Conservation (phyloP, 2,329 filamentous ascomycete genomes). For the Trichoderma brevicompactum region DNA sequence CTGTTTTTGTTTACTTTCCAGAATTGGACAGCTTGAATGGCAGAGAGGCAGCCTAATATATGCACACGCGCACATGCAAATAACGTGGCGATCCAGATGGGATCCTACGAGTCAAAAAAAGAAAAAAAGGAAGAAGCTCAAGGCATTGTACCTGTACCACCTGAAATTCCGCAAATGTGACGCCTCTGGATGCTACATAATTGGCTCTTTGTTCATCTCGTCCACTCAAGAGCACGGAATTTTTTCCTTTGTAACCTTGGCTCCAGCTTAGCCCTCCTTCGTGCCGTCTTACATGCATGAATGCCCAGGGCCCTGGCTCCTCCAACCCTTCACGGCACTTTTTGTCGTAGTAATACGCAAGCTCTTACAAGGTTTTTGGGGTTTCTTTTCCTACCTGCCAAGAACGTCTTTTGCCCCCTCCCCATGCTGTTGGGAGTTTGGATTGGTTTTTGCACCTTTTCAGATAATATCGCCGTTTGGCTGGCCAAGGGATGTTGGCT, state of each 20-base stretch:
- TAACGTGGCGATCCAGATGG: not conserved
- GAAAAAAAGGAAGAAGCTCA: not conserved
- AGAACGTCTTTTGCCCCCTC: not conserved
- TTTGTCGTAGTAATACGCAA: not conserved
- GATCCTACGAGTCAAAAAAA: not conserved
- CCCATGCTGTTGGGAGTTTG: not conserved
- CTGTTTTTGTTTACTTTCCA: not conserved
- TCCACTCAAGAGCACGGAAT: not conserved
- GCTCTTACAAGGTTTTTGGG: not conserved
- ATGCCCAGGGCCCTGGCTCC: not conserved
- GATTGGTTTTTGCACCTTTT: not conserved
- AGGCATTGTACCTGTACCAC: not conserved
- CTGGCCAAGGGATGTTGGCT: not conserved
- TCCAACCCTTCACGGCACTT: not conserved
- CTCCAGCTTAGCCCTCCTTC: not conserved
- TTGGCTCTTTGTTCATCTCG: not conserved
- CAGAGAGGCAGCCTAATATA: not conserved
- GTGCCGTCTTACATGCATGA: slow-evolving; percentile 25
- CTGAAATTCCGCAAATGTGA: not conserved
- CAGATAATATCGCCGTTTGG: not conserved
- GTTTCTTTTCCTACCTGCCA: not conserved
- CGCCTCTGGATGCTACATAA: not conserved
- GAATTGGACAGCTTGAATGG: not conserved
- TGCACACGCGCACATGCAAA: not conserved
- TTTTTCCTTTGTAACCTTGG: not conserved